A percentile compares a stretch with the other conserved stretches of the same genome.
Conservation (phyloP, 2,329 filamentous ascomycete genomes). For the Sporothrix protearum region DNA sequence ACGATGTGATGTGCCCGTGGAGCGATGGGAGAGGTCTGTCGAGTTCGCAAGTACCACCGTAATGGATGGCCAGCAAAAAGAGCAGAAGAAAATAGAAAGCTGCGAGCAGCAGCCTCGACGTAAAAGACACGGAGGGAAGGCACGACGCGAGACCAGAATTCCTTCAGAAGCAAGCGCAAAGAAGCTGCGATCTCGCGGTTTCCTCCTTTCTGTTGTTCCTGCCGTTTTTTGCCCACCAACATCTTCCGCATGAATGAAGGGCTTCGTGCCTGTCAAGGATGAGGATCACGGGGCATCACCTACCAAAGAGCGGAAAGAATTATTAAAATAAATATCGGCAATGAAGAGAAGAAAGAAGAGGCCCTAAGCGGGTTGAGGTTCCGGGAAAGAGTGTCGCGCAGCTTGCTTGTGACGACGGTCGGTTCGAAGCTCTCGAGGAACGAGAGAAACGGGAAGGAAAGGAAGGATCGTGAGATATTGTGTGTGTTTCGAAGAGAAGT, state of each 20-base stretch:
- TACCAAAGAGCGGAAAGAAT: constrained; percentile 21
- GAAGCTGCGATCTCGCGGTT: background rate
- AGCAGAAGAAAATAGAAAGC: background rate
- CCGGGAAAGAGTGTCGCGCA: constrained; percentile 19
- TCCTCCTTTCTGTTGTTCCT: background rate
- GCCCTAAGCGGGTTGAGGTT: background rate
- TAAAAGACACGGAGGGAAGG: background rate
- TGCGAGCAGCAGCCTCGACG: background rate
- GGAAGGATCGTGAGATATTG: constrained; percentile 20
- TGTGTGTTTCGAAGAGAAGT: background rate
- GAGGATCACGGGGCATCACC: constrained; percentile 17
- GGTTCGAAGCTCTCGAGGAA: constrained; percentile 16
- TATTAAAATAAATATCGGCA: constrained; percentile 17
- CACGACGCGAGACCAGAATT: background rate
- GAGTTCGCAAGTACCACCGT: background rate
- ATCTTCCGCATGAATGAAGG: background rate
- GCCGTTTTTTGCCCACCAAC: background rate
- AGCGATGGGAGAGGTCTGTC: background rate
- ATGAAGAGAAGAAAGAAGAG: constrained; percentile 17
- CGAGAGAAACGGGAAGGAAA: constrained; percentile 19
- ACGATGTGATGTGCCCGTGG: background rate
- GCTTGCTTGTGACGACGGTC: constrained; percentile 17
- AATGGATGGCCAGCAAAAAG: background rate
- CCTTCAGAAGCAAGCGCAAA: background rate
- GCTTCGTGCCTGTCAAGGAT: background rate